Percentiles rank a stretch among this genome's conserved stretches.
Evolutionary conservation across 2,329 filamentous ascomycete genomes (phyloP).

Genomic region (Macrophomina tecta): DNA sequence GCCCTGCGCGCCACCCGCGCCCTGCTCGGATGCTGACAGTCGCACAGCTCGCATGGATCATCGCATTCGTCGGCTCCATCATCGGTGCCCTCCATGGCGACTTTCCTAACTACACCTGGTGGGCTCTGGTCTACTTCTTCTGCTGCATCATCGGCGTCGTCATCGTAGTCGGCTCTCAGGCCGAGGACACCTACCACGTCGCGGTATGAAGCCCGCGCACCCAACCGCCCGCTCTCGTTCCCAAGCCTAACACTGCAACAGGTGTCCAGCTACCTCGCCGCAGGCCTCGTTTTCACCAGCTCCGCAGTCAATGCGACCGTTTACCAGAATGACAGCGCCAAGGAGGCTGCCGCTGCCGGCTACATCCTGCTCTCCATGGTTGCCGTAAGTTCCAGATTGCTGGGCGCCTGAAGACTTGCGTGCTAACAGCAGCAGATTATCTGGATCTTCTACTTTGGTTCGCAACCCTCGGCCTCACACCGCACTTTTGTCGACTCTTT

Average conservation of each 20-base stretch:
- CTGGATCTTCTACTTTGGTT: conserved; percentile 99
- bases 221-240: neutral
- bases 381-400: conserved; percentile 66
- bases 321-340: conserved; percentile 73
- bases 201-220: conserved; percentile 59
- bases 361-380: conserved; percentile 95
- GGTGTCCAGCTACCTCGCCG: conserved; percentile 84
- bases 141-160: conserved; percentile 81
- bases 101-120: conserved; percentile 92
- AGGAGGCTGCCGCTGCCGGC: conserved; percentile 87
- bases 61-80: conserved; percentile 86
- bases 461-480: conserved; percentile 82
- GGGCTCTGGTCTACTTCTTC: conserved; percentile 84
- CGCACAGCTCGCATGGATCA: conserved; percentile 87
- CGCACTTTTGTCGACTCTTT: conserved; percentile 96
- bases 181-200: conserved; percentile 86
- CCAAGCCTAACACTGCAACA: conserved; percentile 41
- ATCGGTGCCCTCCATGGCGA: conserved; percentile 65
- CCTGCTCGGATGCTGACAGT: conserved; percentile 30
- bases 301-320: conserved; percentile 86
- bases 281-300: conserved; percentile 82
- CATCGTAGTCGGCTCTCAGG: conserved; percentile 82
- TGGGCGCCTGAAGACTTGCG: conserved; percentile 22
- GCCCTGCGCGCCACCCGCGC: conserved; percentile 27
- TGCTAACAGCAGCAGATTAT: conserved; percentile 69